These are phyloP conservation scores for Tolypocladium nubicola DNA, from an alignment of 2,329 filamentous ascomycete species.

Conservation along the genomic window DNA sequence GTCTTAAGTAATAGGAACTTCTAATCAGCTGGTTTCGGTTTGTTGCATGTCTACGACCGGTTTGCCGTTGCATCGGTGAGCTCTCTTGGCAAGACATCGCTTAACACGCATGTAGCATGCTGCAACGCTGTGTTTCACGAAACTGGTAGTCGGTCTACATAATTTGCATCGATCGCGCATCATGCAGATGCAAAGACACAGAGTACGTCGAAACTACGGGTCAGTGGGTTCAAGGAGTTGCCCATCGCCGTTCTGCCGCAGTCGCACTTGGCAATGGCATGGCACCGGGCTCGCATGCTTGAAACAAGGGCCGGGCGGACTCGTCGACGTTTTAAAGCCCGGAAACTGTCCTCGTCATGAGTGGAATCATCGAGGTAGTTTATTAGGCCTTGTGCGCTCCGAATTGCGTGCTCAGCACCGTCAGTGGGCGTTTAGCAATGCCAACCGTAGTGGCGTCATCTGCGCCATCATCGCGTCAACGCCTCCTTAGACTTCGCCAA, in stretches of 20 bases:
- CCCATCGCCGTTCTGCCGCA: background rate
- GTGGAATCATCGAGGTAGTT: background rate
- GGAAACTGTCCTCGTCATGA: background rate
- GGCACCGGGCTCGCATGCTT: background rate
- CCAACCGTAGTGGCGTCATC: conserved; percentile 8
- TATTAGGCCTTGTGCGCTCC: background rate
- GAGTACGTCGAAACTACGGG: background rate
- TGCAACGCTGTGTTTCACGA: background rate
- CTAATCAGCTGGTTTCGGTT: too few species aligned
- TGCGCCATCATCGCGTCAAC: conserved; percentile 9
- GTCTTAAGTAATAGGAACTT: too few species aligned
- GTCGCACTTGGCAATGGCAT: background rate
- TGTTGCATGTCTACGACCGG: too few species aligned
- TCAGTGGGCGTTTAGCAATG: background rate
- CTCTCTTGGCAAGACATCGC: background rate
- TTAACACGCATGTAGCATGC: background rate
- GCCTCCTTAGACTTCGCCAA: background rate
- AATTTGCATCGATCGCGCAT: background rate
- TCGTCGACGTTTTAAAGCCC: background rate
- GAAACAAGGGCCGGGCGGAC: background rate
- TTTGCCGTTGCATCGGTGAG: background rate
- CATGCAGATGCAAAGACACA: background rate
- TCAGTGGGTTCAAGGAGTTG: background rate
- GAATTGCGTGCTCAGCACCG: background rate
- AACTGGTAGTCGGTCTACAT: background rate